Evolutionary conservation across 2,329 filamentous ascomycete species (phyloP), one percentile per base, ranked within the genome.

Genomic region (Paraconiothyrium brasiliense): DNA sequence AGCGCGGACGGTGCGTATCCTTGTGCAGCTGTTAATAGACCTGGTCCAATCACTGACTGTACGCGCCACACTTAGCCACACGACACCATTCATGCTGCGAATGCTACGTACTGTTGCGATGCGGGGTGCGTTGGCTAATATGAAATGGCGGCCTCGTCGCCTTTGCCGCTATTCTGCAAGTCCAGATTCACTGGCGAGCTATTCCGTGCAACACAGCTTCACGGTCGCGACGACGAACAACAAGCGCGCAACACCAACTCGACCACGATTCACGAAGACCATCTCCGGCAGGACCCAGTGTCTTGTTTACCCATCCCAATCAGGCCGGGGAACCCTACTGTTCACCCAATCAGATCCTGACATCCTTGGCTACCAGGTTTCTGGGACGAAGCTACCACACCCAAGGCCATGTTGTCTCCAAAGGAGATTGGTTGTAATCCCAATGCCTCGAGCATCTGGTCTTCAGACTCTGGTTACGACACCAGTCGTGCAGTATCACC

Each of bases 391-490:
- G 55, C 30, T 37, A 32, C 30, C 27, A 32, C 34, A 44, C 50
- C 46, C 44, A 39, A 39, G 46, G 64, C 46, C 35, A 76, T 76
- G 72, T 61, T 71, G 51, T 69, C 70, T n/a, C 71, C 66, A 5
- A 62, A 67, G 54, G 66, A 65, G 46, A 57, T 65, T 48, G 20
- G 59, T n/a, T 56, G 63, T 13, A 75, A 71, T 54, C 51, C 27
- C 39, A 68, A 63, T 39, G 69, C 72, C 9, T 63, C 71, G 20
- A 75, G 74, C 50, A 74, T 73, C 37, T 74, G 71, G 69, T 73
- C 69, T 22, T 60, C 73, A 30, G 75, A 78, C 58, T 78, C 75
- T n/a, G 74, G 76, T 7, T 78, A 78, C 64, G 70, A 60, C 16
- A 69, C 72, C 5, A 68, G 66, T 4, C 39, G 52, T 24, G 46